phyloP scores from a whole-genome alignment of 148 eudicot species.

The Chenopodium album region DNA sequence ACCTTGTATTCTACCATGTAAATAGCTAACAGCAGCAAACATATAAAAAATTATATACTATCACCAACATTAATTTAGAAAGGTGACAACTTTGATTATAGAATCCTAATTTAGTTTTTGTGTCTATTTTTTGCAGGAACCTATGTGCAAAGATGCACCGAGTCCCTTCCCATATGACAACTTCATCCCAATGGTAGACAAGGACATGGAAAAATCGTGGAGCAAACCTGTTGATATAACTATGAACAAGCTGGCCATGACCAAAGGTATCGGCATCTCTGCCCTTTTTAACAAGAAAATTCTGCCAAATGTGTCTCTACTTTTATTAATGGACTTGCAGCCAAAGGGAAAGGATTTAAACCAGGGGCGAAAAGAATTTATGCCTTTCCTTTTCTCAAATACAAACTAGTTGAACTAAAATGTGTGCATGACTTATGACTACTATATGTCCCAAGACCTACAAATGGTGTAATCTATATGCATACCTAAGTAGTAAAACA shows the following conservation, averaged over 20 bases:
- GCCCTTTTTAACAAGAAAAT: not conserved
- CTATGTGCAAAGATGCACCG: constrained; percentile 27
- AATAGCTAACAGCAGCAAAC: not conserved
- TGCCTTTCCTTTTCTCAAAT: too few relatives aligned
- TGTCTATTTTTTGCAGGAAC: constrained; percentile 22
- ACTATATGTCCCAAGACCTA: too few relatives aligned
- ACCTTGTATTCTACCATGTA: too few relatives aligned
- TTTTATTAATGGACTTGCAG: too few relatives aligned
- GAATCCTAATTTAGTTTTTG: not conserved
- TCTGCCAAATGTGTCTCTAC: not conserved
- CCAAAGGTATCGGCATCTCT: constrained; percentile 32
- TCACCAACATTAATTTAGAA: not conserved
- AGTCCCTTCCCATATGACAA: constrained; percentile 23
- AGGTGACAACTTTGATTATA: not conserved
- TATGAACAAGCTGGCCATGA: constrained; percentile 2
- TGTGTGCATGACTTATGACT: too few relatives aligned
- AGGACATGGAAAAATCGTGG: constrained; percentile 34
- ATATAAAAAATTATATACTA: not conserved
- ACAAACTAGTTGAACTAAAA: too few relatives aligned
- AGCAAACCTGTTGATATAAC: constrained; percentile 18
- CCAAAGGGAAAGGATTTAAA: too few relatives aligned
- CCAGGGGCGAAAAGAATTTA: too few relatives aligned
- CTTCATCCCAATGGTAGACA: constrained; percentile 30
- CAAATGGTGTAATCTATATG: too few relatives aligned
- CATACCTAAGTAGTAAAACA: too few relatives aligned